Evolutionary conservation across 2,329 filamentous ascomycete genomes (phyloP).

Genomic region (Ciborinia camelliae): DNA sequence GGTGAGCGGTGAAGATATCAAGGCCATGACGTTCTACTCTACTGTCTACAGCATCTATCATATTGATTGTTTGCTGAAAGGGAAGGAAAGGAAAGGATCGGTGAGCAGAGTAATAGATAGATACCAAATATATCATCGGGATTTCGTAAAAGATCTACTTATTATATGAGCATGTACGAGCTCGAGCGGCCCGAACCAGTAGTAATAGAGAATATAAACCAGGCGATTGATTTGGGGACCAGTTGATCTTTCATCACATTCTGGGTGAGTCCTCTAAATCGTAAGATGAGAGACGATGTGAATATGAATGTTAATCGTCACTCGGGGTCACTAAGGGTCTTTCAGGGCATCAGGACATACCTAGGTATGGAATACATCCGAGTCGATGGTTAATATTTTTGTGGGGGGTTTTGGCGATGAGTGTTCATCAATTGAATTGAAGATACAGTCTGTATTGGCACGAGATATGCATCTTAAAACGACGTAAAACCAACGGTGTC

Average conservation of each 20-base stretch:
- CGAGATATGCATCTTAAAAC: constrained; percentile 13
- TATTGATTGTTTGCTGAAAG: background rate
- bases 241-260: background rate
- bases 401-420: background rate
- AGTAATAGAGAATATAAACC: background rate
- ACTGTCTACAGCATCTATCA: too few species aligned
- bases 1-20: constrained; percentile 11
- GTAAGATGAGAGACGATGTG: background rate
- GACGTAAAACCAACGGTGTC: constrained; percentile 11
- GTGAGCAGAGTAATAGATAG: background rate
- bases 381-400: background rate
- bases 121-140: background rate
- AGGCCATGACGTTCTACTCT: background rate
- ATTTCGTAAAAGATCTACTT: background rate
- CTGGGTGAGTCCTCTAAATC: background rate
- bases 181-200: background rate
- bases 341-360: background rate
- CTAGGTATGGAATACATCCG: background rate
- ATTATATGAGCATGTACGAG: background rate
- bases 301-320: background rate
- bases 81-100: too few species aligned
- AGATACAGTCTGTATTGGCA: background rate
- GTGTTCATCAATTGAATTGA: background rate
- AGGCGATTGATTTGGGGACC: background rate
- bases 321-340: too few species aligned